Evolutionary conservation across 129 eudicot genomes (phyloP), one percentile per base, ranked within the genome.

Genomic region (Heracleum sosnowskyi): DNA sequence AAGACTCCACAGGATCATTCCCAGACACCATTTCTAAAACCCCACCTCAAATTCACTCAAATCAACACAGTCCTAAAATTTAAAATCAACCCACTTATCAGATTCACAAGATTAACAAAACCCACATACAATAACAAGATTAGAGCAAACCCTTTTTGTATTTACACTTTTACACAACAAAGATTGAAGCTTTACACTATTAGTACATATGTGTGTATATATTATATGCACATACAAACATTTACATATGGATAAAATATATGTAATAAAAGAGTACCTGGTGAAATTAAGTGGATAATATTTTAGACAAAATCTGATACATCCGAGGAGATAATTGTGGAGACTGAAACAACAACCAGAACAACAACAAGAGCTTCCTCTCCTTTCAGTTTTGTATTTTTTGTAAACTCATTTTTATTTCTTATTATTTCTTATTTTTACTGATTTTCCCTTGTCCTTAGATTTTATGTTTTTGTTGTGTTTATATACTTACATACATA

Each of bases 1-100:
- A 80, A 6, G 96, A 84, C 73, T 89, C 98, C 75, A 90, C 88
- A 22, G 92, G 98, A 73, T 93, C 97, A 93, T 88, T 89, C 75
- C 88, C 84, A 70, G 89, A 77, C 82, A 82, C 91, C 97, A 91
- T 93, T 17, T 11, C 33, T 29, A 84, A 47, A 82, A 80, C 79
- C 84, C 81, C 79, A 68, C 24, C 49, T 66, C 72, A 66, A 16
- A 28, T 3, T 64, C 20, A 63, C 70, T 63, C 34, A 2, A 64
- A 64, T 64, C 17, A 66, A 11, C 22, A 33, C 39, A 66, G 31
- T 66, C 72, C 33, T 10, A 31, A 31, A 70, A 73, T 33, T 62
- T 22, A 40, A 53, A 57, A 57, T 41, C n/a, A 33, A 68, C 73
- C 37, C 75, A 76, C 12, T 64, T 77, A 69, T 37, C 57, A 42